Conservation (phyloP, 306 rosid species). For the Begonia fuchsioides region DNA sequence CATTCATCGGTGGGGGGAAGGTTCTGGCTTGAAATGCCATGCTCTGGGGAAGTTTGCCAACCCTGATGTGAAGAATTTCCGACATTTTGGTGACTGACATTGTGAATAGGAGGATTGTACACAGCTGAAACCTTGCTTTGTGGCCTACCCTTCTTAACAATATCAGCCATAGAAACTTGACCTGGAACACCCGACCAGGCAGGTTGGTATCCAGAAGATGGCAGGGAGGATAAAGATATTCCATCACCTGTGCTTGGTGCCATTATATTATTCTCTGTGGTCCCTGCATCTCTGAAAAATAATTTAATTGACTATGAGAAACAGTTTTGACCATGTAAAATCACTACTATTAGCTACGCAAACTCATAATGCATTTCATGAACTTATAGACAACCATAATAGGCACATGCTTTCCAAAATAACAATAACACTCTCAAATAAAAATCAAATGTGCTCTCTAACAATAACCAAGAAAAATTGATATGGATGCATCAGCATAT, state of each 20-base stretch:
- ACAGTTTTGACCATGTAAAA: too few species aligned
- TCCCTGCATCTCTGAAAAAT: slow-evolving; percentile 51
- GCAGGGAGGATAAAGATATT: slow-evolving; percentile 41
- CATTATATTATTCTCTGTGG: slow-evolving; percentile 31
- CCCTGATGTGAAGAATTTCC: slow-evolving; percentile 20
- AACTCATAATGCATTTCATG: too few species aligned
- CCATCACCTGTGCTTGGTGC: slow-evolving; percentile 33
- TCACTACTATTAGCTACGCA: too few species aligned
- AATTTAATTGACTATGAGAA: background rate
- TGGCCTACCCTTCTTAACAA: slow-evolving; percentile 77
- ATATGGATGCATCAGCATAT: too few species aligned
- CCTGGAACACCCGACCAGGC: slow-evolving; percentile 67
- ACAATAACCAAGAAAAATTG: too few species aligned
- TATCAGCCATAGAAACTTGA: slow-evolving; percentile 93
- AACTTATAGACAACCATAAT: too few species aligned
- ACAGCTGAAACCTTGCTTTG: slow-evolving; percentile 33
- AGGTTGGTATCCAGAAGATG: slow-evolving; percentile 52
- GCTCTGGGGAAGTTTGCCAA: slow-evolving; percentile 2
- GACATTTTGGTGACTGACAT: background rate
- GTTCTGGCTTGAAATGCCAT: slow-evolving; percentile 21
- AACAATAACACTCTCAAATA: too few species aligned
- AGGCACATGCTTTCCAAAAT: too few species aligned
- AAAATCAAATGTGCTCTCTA: too few species aligned
- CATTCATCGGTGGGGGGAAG: slow-evolving; percentile 51
- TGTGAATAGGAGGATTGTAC: slow-evolving; percentile 21